These are phyloP conservation scores for Harringtonia lauricola DNA, from an alignment of 2,329 filamentous ascomycete species.

Conservation along the genomic window DNA sequence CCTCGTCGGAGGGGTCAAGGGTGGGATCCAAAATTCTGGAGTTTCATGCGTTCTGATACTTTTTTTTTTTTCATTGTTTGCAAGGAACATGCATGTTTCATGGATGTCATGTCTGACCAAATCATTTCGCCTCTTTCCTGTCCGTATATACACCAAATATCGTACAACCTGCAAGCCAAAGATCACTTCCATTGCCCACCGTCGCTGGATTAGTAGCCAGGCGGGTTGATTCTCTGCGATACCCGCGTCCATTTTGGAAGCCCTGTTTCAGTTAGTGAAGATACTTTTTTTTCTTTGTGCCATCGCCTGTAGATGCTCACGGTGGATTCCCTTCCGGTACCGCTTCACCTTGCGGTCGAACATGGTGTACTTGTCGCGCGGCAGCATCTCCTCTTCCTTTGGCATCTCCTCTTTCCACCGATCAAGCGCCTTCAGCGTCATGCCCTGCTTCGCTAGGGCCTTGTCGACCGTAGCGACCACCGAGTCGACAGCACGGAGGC, in stretches of 20 bases:
- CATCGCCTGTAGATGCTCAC: conserved; percentile 40
- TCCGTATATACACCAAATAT: conserved; percentile 6
- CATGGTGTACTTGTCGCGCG: conserved; percentile 94
- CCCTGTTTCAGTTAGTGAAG: conserved; percentile 34
- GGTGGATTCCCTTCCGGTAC: conserved; percentile 96
- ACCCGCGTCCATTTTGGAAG: conserved; percentile 91
- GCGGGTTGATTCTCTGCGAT: conserved; percentile 86
- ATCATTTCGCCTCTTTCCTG: background rate
- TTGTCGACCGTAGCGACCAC: conserved; percentile 76
- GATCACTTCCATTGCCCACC: background rate
- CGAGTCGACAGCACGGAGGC: conserved; percentile 73
- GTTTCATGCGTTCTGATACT: background rate
- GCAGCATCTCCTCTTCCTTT: conserved; percentile 86
- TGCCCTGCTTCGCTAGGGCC: conserved; percentile 63
- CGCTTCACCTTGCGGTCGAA: conserved; percentile 94
- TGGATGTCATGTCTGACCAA: background rate
- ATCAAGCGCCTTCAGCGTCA: conserved; percentile 67
- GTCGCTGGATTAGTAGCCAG: conserved; percentile 59
- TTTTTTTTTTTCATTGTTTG: conserved; percentile 1
- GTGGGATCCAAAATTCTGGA: background rate
- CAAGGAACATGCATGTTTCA: background rate
- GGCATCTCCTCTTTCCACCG: conserved; percentile 96
- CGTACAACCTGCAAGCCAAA: conserved; percentile 5
- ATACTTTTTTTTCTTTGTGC: background rate
- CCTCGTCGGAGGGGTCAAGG: background rate